Evolutionary conservation across 805 yeast genomes (phyloP).

Genomic region (Wickerhamiella hasegawae): DNA sequence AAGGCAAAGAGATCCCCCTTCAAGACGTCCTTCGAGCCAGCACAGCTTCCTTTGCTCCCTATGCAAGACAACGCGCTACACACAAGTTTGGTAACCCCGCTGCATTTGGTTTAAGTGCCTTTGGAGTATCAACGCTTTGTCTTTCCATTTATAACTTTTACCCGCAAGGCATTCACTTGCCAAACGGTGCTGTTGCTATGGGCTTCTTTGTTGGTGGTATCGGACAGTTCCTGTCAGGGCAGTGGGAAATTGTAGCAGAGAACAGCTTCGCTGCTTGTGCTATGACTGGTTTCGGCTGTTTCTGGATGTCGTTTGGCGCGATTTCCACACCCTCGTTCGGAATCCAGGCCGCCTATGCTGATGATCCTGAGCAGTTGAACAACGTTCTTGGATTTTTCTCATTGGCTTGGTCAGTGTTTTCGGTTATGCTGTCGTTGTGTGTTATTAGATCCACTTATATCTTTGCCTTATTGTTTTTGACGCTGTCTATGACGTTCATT

Average conservation of each 20-base stretch:
- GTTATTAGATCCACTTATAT: constrained; percentile 52
- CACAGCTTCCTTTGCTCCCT: constrained; percentile 24
- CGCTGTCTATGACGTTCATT: constrained; percentile 37
- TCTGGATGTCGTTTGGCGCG: constrained; percentile 49
- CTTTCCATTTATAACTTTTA: constrained; percentile 33
- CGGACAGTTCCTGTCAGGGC: constrained; percentile 41
- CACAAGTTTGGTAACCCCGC: constrained; percentile 43
- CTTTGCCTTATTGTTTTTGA: constrained; percentile 39
- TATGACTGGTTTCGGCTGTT: constrained; percentile 31
- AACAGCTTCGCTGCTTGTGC: constrained; percentile 45
- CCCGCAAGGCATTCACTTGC: constrained; percentile 37
- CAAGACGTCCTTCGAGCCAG: constrained; percentile 13
- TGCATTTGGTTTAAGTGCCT: constrained; percentile 41
- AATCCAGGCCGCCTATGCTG: constrained; percentile 27
- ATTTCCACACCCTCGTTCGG: constrained; percentile 34
- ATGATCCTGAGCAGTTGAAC: constrained; percentile 13
- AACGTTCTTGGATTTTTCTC: constrained; percentile 44
- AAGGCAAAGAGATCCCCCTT: constrained; percentile 1
- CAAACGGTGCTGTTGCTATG: constrained; percentile 39
- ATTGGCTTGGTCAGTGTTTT: constrained; percentile 47
- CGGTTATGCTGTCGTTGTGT: constrained; percentile 34
- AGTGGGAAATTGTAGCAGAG: constrained; percentile 47
- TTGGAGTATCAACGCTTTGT: constrained; percentile 46
- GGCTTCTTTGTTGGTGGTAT: constrained; percentile 46
- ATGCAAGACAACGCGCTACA: neutral